These are phyloP conservation scores for Scalesia atractyloides DNA, from an alignment of 129 eudicot genomes.

Conservation along the genomic window DNA sequence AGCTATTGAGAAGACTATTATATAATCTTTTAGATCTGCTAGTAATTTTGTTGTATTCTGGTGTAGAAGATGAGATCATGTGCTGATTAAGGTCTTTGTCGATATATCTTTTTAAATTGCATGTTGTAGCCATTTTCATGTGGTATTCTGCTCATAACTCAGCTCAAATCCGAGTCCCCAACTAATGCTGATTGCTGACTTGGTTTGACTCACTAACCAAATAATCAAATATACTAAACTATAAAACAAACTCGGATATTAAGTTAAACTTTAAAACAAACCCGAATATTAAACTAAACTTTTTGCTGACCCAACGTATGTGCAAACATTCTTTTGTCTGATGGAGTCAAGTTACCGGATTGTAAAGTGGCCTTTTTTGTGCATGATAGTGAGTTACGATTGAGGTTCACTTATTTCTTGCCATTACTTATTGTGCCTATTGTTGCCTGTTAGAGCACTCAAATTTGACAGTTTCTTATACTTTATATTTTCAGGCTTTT, in stretches of 20 bases:
- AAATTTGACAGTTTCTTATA: background rate
- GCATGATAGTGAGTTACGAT: background rate
- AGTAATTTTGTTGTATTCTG: background rate
- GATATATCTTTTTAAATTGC: background rate
- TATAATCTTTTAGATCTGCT: no score
- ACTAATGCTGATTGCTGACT: no score
- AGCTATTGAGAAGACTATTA: no score
- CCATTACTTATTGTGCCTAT: background rate
- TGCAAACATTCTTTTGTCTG: background rate
- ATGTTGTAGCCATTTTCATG: background rate
- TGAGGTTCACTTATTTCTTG: slow-evolving; percentile 5
- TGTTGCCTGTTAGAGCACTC: background rate
- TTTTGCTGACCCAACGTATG: background rate
- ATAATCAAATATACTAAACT: no score
- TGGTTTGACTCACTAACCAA: no score
- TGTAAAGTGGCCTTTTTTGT: background rate
- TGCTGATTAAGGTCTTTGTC: background rate
- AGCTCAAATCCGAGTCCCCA: no score
- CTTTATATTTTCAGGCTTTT: slow-evolving; percentile 47
- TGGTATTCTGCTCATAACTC: no score
- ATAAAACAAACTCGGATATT: no score
- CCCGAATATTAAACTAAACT: no score
- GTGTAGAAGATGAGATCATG: slow-evolving; percentile 1
- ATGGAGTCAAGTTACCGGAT: background rate
- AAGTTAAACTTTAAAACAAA: no score